phyloP scores from a whole-genome alignment of 179 eudicot species.

The Dionaea muscipula region DNA sequence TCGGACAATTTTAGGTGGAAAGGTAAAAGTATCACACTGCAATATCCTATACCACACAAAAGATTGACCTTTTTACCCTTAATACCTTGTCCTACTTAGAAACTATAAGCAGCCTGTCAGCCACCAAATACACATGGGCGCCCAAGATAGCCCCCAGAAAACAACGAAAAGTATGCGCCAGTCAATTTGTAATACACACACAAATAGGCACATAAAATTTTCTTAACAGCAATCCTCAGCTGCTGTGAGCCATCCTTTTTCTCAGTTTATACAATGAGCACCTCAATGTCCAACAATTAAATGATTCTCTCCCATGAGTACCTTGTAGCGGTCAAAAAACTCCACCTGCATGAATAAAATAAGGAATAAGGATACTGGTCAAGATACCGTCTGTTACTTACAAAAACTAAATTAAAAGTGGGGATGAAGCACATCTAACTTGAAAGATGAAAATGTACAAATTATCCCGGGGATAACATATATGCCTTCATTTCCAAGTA shows the following conservation, averaged over 20 bases:
- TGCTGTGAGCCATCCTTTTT: not conserved
- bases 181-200: no score
- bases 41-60: no score
- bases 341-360: conserved; percentile 61
- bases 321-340: conserved; percentile 93
- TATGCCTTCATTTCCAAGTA: not conserved
- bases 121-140: no score
- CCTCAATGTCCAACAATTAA: not conserved
- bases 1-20: no score
- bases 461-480: no score
- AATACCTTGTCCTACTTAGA: no score
- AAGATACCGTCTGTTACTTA: not conserved
- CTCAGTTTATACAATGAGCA: not conserved
- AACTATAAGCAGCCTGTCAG: no score
- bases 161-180: no score
- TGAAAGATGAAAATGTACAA: not conserved
- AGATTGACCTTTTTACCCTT: no score
- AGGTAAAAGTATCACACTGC: no score
- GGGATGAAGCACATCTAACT: not conserved
- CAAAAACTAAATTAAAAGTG: not conserved
- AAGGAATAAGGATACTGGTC: conserved; percentile 7
- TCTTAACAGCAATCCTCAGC: not conserved
- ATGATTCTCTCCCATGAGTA: conserved; percentile 12
- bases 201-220: no score
- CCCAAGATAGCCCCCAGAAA: no score